A percentile compares a stretch with the other conserved stretches of the same genome.
Evolutionary conservation across 1,284 basidiomycete species (phyloP).

Genomic region (Tilletia caries): DNA sequence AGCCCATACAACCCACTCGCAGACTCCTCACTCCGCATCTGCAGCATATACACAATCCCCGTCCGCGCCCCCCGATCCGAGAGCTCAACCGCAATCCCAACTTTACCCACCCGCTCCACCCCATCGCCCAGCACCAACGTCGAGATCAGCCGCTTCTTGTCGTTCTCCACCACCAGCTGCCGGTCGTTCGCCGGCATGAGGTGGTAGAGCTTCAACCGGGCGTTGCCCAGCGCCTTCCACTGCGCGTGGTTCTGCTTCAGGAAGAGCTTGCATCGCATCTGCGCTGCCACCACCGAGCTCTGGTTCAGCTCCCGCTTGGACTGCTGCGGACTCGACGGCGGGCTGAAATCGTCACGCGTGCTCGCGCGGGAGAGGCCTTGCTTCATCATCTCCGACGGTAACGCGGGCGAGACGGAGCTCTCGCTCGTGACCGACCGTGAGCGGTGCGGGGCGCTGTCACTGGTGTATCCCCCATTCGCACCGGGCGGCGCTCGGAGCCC

Average conservation of each 20-base stretch:
- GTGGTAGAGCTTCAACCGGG: conserved; percentile 78
- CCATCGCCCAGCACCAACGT: conserved; percentile 94
- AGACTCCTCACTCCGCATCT: conserved; percentile 70
- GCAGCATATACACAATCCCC: conserved; percentile 96
- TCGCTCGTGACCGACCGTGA: conserved; percentile 16
- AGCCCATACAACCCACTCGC: conserved; percentile 81
- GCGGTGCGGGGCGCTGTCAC: conserved; percentile 1
- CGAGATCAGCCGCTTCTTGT: conserved; percentile 73
- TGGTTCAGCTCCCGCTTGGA: neutral
- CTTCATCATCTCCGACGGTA: conserved; percentile 44
- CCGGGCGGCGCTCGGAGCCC: neutral
- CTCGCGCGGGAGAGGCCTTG: conserved; percentile 24
- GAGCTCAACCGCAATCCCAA: conserved; percentile 91
- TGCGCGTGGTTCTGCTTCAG: conserved; percentile 89
- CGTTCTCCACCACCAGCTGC: conserved; percentile 90
- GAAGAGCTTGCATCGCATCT: conserved; percentile 99
- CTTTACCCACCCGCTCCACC: conserved; percentile 94
- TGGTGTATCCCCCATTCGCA: neutral
- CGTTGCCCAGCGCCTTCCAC: conserved; percentile 91
- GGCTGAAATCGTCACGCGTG: conserved; percentile 1
- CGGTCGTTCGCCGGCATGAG: conserved; percentile 66
- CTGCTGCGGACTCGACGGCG: conserved; percentile 4
- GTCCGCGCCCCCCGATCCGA: conserved; percentile 83
- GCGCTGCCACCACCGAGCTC: conserved; percentile 64
- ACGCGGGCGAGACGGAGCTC: conserved; percentile 11